These are phyloP conservation scores for Fusarium sp. DNA, from an alignment of 2,329 filamentous ascomycete genomes.

Conservation along the genomic window DNA sequence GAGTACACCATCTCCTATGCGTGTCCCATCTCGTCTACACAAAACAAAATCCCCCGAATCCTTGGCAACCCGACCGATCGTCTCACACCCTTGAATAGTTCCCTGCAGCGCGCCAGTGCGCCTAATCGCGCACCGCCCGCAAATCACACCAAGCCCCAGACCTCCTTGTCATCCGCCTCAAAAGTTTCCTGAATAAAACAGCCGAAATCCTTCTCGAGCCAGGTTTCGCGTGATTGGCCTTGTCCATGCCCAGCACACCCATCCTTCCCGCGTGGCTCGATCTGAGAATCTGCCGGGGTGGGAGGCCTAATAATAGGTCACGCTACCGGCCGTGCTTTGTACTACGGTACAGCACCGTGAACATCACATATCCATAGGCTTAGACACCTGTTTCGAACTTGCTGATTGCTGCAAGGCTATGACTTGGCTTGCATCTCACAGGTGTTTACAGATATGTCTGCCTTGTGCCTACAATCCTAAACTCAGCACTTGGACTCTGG, in stretches of 20 bases:
- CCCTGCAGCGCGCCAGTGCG: slow-evolving; percentile 45
- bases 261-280: slow-evolving; percentile 29
- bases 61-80: slow-evolving; percentile 26
- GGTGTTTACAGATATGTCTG: slow-evolving; percentile 32
- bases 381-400: slow-evolving; percentile 25
- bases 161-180: slow-evolving; percentile 34
- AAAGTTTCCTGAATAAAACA: slow-evolving; percentile 23
- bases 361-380: slow-evolving; percentile 18
- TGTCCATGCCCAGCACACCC: slow-evolving; percentile 13
- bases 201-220: slow-evolving; percentile 19
- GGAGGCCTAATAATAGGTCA: slow-evolving; percentile 40
- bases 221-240: slow-evolving; percentile 25
- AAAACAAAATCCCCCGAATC: slow-evolving; percentile 15
- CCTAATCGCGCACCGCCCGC: slow-evolving; percentile 44
- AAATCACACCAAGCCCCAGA: slow-evolving; percentile 38
- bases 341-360: slow-evolving; percentile 3
- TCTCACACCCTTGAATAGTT: slow-evolving; percentile 31
- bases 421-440: slow-evolving; percentile 10
- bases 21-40: not conserved
- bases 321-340: slow-evolving; percentile 17
- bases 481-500: slow-evolving; percentile 5
- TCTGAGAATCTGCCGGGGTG: slow-evolving; percentile 28
- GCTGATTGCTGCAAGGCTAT: slow-evolving; percentile 40
- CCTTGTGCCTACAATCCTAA: slow-evolving; percentile 33
- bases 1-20: not conserved